These are phyloP conservation scores for Tylopilus intermedius DNA, from an alignment of 768 basidiomycete species.

Conservation along the genomic window DNA sequence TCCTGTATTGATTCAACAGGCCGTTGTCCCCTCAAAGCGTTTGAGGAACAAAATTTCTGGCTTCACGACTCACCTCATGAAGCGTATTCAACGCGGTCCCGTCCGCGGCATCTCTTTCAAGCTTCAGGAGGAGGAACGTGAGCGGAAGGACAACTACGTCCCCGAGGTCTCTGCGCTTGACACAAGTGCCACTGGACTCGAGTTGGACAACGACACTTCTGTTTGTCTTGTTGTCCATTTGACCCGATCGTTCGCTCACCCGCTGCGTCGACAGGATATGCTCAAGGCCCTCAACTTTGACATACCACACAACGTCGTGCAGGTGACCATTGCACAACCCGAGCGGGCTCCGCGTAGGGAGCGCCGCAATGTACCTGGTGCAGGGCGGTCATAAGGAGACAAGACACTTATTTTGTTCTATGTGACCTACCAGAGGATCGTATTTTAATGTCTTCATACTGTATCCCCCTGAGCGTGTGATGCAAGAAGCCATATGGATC, in stretches of 20 bases:
- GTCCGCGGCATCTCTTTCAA: constrained; percentile 99
- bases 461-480: neutral
- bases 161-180: constrained; percentile 97
- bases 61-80: constrained; percentile 99
- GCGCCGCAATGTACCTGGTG: constrained; percentile 77
- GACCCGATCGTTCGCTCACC: neutral
- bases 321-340: constrained; percentile 56
- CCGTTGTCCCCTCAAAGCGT: constrained; percentile 95
- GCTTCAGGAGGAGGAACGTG: constrained; percentile 98
- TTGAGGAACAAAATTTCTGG: constrained; percentile 99
- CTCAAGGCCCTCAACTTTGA: constrained; percentile 93
- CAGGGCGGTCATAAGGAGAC: constrained; percentile 45
- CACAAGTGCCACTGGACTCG: constrained; percentile 63
- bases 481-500: no score
- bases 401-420: neutral
- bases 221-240: constrained; percentile 38
- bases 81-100: constrained; percentile 96
- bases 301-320: constrained; percentile 69
- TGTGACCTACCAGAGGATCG: neutral
- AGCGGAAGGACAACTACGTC: constrained; percentile 99
- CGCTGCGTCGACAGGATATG: constrained; percentile 54
- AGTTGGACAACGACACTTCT: constrained; percentile 93
- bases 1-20: constrained; percentile 42
- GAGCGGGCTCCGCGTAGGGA: constrained; percentile 73
- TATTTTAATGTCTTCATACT: neutral